Conservation (phyloP, 2,329 filamentous ascomycete genomes). For the Aspergillus tanneri region DNA sequence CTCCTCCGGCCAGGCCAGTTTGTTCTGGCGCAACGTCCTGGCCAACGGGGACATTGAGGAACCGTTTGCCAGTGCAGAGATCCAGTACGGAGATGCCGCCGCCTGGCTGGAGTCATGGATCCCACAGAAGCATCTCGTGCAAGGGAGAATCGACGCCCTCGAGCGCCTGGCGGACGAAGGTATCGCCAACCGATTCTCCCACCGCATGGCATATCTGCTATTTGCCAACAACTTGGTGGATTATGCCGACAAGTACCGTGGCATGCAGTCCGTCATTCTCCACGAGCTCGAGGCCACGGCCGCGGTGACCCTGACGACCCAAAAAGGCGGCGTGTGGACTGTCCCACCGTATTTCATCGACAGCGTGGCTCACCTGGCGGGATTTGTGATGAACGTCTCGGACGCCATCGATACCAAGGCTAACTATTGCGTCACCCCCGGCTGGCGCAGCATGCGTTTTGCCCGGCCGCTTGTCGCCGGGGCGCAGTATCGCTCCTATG, state of each 20-base stretch:
- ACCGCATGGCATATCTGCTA: slow-evolving; percentile 37
- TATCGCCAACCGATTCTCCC: slow-evolving; percentile 27
- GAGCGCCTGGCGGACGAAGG: slow-evolving; percentile 26
- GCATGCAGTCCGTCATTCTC: slow-evolving; percentile 34
- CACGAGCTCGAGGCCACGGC: slow-evolving; percentile 33
- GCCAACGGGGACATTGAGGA: slow-evolving; percentile 8
- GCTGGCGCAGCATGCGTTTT: slow-evolving; percentile 29
- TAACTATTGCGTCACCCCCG: slow-evolving; percentile 34
- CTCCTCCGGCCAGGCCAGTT: slow-evolving; percentile 1
- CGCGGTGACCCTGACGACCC: slow-evolving; percentile 25
- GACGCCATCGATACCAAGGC: slow-evolving; percentile 23
- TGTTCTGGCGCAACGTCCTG: slow-evolving; percentile 9
- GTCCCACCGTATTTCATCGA: slow-evolving; percentile 38
- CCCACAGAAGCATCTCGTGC: slow-evolving; percentile 22
- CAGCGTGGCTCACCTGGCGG: slow-evolving; percentile 34
- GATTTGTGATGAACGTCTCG: slow-evolving; percentile 33
- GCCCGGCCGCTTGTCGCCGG: slow-evolving; percentile 25
- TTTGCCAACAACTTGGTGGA: slow-evolving; percentile 30
- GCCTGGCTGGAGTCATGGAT: slow-evolving; percentile 24
- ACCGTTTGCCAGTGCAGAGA: slow-evolving; percentile 15
- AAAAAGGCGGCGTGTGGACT: slow-evolving; percentile 28
- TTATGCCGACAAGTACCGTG: slow-evolving; percentile 32
- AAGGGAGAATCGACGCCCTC: slow-evolving; percentile 26
- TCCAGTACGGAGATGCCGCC: slow-evolving; percentile 14
- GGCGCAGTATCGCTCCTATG: slow-evolving; percentile 31